Evolutionary conservation across 257 asterid species (phyloP).

Genomic region (Solanum okadae): DNA sequence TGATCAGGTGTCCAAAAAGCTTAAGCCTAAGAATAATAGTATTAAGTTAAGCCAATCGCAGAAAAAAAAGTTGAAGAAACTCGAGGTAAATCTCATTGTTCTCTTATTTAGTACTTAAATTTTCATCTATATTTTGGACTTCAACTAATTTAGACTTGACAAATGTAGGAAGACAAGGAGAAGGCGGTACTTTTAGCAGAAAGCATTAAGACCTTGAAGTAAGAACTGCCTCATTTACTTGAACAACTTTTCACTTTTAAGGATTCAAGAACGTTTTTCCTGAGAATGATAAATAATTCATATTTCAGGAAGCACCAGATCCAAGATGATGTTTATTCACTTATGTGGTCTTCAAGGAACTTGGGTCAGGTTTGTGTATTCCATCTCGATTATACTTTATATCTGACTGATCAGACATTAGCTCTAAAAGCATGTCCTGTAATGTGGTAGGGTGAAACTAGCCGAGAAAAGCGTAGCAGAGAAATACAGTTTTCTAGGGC

Average conservation of each 20-base stretch:
- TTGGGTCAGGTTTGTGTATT: slow-evolving; percentile 67
- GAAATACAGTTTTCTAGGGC: slow-evolving; percentile 63
- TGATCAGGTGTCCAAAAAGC: slow-evolving; percentile 22
- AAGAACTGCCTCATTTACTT: slow-evolving; percentile 11
- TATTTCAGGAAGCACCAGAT: slow-evolving; percentile 71
- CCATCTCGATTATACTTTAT: background rate
- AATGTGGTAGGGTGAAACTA: slow-evolving; percentile 62
- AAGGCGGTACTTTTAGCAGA: slow-evolving; percentile 49
- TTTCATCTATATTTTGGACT: background rate
- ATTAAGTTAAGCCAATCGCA: slow-evolving; percentile 62
- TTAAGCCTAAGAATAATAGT: slow-evolving; percentile 8
- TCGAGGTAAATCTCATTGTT: slow-evolving; percentile 44
- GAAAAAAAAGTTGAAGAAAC: slow-evolving; percentile 67
- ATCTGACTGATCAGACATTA: background rate
- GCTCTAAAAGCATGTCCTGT: background rate
- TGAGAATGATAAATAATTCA: background rate
- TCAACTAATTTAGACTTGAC: slow-evolving; percentile 5
- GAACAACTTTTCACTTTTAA: background rate
- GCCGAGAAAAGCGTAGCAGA: slow-evolving; percentile 70
- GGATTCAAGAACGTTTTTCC: background rate
- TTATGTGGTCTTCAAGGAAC: slow-evolving; percentile 82
- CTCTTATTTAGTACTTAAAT: background rate
- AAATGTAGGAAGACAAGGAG: slow-evolving; percentile 72
- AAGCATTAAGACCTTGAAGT: slow-evolving; percentile 77
- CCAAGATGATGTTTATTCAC: slow-evolving; percentile 59